Evolutionary conservation across 768 basidiomycete species (phyloP), one percentile per base, ranked within the genome.

Genomic region (Suillus subaureus): DNA sequence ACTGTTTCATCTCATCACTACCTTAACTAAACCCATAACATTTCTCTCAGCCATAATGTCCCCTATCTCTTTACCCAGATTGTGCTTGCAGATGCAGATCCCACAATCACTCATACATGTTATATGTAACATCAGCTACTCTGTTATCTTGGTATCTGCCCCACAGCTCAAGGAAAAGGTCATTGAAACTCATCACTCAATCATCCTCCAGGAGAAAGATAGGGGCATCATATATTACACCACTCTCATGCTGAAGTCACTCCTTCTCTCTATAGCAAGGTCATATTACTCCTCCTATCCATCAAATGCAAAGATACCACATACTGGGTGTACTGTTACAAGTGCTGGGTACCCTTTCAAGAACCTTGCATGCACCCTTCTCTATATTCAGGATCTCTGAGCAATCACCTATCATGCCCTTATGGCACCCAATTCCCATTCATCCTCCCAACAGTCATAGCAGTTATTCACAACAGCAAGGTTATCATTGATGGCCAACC

Each of bases 41-140:
- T 64, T 70, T 8, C 62, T 70, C 0, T 64, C 69, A 0, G 62
- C 69, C 0, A 70, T 66, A 0, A 70, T 70, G 6, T 26, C 69
- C 4, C 3, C 47, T 6, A 5, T 35, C 4, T 70, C 66, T 26
- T 31, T 69, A 18, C 18, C 45, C 0, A n/a, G 60, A 0, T 60
- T 70, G 15, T 70, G 64, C 16, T 63, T 1, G 1, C 23, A 51
- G 26, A 51, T 51, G 49, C 26, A 26, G 6, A 51, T 51, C 13
- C 49, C 49, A 7, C 52, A 51, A 0, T 1, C 26, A 0, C 7
- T 70, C 0, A 54, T 70, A 18, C 43, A n/a, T 0, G 0, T 67
- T 0, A 70, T 70, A 0, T 18, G 31, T 0, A 70, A 70, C 35
- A 54, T 70, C 1, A 9, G 21, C 6, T 70, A 70, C 28, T 13